Percentiles rank a stretch among this genome's conserved stretches.
Conservation (phyloP, 108 stramenopile species). For the Pseudonitzschia multistriata region DNA sequence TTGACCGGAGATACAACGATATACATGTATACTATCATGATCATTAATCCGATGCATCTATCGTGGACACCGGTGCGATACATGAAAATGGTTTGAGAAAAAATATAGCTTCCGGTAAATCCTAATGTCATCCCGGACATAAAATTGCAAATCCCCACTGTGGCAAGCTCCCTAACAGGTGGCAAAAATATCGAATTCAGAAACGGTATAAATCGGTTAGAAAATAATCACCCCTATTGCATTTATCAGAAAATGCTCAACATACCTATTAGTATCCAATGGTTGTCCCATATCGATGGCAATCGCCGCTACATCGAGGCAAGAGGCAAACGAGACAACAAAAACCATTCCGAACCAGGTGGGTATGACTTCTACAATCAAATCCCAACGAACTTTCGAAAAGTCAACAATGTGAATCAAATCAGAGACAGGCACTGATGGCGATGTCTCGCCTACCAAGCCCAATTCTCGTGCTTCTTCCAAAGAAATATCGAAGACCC, state of each 20-base stretch:
- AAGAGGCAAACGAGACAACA: constrained; percentile 96
- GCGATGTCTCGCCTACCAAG: constrained; percentile 79
- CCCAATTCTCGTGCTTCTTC: constrained; percentile 70
- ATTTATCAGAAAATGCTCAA: not conserved
- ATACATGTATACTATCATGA: constrained; percentile 62
- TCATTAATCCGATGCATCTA: constrained; percentile 74
- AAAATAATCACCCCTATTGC: not conserved
- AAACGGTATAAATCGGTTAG: not conserved
- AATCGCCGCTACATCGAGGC: constrained; percentile 94
- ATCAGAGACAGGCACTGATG: constrained; percentile 66
- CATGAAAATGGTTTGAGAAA: constrained; percentile 98
- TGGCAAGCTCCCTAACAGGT: constrained; percentile 68
- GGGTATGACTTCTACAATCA: constrained; percentile 58
- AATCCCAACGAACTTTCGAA: constrained; percentile 71
- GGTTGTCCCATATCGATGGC: constrained; percentile 88
- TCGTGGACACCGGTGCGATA: constrained; percentile 85
- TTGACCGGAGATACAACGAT: constrained; percentile 76
- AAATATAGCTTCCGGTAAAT: constrained; percentile 96
- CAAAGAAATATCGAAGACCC: constrained; percentile 40
- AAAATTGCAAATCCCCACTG: constrained; percentile 91
- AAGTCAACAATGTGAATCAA: constrained; percentile 73
- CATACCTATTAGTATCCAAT: constrained; percentile 77
- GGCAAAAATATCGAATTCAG: not conserved
- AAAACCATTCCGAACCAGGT: constrained; percentile 96
- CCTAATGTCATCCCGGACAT: constrained; percentile 58